A percentile compares a stretch with the other conserved stretches of the same genome.
phyloP scores from a whole-genome alignment of 805 yeast species.

The Lipomyces sp. region DNA sequence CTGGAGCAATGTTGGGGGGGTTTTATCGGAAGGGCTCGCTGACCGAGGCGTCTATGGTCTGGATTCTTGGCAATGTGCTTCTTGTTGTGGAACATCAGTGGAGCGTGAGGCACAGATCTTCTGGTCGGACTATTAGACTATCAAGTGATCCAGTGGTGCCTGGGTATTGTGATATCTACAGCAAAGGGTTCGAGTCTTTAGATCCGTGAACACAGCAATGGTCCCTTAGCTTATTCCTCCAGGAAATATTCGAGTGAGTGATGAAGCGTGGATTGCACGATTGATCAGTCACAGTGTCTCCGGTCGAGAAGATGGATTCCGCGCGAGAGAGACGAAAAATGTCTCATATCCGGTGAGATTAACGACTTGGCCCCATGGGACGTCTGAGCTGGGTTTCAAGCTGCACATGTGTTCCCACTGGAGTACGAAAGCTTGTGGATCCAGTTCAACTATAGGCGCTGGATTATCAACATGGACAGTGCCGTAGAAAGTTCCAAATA shows the following conservation, averaged over 20 bases:
- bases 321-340: slow-evolving; percentile 9
- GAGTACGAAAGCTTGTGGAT: slow-evolving; percentile 8
- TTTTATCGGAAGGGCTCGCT: slow-evolving; percentile 9
- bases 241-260: slow-evolving; percentile 7
- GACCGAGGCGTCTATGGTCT: slow-evolving; percentile 4
- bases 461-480: slow-evolving; percentile 8
- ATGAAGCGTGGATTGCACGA: slow-evolving; percentile 6
- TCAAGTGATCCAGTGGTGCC: slow-evolving; percentile 2
- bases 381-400: slow-evolving; percentile 11
- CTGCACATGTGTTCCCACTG: slow-evolving; percentile 3
- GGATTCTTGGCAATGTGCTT: slow-evolving; percentile 6
- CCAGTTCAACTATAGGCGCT: slow-evolving; percentile 7
- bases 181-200: slow-evolving; percentile 1
- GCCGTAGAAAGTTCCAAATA: slow-evolving; percentile 8
- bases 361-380: slow-evolving; percentile 2
- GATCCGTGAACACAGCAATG: not conserved
- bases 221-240: slow-evolving; percentile 5
- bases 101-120: not conserved
- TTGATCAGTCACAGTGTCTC: slow-evolving; percentile 8
- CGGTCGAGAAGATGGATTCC: slow-evolving; percentile 10
- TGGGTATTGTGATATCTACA: slow-evolving; percentile 9
- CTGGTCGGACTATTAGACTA: slow-evolving; percentile 6
- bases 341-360: slow-evolving; percentile 7
- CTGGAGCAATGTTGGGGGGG: slow-evolving; percentile 7
- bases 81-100: slow-evolving; percentile 8